These are phyloP conservation scores for Xylaria flabelliformis DNA, from an alignment of 495 filamentous ascomycete genomes.

Conservation along the genomic window DNA sequence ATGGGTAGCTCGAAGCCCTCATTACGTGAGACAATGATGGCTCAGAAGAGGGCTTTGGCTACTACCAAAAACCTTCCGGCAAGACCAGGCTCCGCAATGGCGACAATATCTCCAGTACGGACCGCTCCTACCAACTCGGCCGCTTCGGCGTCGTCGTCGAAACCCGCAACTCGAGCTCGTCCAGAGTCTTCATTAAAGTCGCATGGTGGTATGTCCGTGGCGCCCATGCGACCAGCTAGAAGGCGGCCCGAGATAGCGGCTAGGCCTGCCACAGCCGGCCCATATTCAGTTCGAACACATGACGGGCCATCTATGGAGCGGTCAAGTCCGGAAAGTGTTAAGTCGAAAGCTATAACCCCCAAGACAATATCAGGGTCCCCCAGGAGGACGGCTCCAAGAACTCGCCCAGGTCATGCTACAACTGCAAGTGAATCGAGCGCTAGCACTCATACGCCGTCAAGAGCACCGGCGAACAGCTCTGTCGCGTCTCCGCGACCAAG, in stretches of 20 bases:
- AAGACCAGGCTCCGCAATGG: slow-evolving; percentile 78
- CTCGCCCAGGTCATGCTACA: slow-evolving; percentile 51
- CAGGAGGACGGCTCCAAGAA: slow-evolving; percentile 51
- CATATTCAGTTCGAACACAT: slow-evolving; percentile 61
- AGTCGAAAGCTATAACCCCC: slow-evolving; percentile 47
- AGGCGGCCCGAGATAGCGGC: slow-evolving; percentile 56
- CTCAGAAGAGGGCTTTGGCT: slow-evolving; percentile 73
- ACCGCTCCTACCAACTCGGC: slow-evolving; percentile 54
- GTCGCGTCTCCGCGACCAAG: slow-evolving; percentile 40
- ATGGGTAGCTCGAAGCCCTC: slow-evolving; percentile 65
- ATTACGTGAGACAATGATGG: slow-evolving; percentile 76
- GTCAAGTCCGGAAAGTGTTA: slow-evolving; percentile 45
- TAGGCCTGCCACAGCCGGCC: slow-evolving; percentile 62
- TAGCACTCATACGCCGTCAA: slow-evolving; percentile 43
- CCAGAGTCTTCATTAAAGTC: slow-evolving; percentile 50
- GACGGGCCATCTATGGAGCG: slow-evolving; percentile 51
- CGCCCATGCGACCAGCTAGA: slow-evolving; percentile 60
- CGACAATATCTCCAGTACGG: slow-evolving; percentile 64
- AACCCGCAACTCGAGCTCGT: slow-evolving; percentile 49
- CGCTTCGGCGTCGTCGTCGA: slow-evolving; percentile 45
- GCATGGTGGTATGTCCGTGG: slow-evolving; percentile 60
- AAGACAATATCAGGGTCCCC: slow-evolving; percentile 50
- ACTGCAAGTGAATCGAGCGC: slow-evolving; percentile 52
- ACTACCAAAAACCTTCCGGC: slow-evolving; percentile 65
- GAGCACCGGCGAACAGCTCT: slow-evolving; percentile 34